Evolutionary conservation across 2,329 filamentous ascomycete species (phyloP), one percentile per base, ranked within the genome.

Genomic region (Penicillium sp.): DNA sequence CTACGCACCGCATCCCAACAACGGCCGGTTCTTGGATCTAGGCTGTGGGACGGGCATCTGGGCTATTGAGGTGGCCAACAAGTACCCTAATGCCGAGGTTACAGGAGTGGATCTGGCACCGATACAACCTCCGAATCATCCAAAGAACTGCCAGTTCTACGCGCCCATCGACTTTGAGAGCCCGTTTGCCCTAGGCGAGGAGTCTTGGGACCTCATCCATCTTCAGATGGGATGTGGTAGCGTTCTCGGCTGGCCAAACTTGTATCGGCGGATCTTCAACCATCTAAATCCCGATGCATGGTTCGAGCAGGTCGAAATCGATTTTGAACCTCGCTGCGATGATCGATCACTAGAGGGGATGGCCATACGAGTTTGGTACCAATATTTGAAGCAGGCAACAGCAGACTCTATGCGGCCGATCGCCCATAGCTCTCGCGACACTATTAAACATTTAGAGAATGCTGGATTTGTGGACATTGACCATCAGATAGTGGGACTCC

Each of bases 21-120:
- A 77, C 59, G 78, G 79, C 61, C 82, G 84, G 63, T 84, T 88
- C 64, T 79, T 88, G 59, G 87, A 88, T 69, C 71, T 97, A 58
- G 94, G 93, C 47, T 93, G 90, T 66, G 94, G 93, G 21, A 96
- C 92, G 1, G 93, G 92, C 45, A 94, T 96, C 64, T 98, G 94
- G 94, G 87, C 90, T 46, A 91, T 96, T 69, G 90, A 94, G 68
- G 90, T 97, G 79, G 90, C 91, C 65, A 88, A 91, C 85, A 82
- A 82, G 73, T 88, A 86, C 71, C 81, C 81, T 13, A 71, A 84
- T 21, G 83, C 86, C 56, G 84, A 87, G 74, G 86, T 90, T 54
- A 73, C 84, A 26, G 88, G 87, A 26, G 74, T 88, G 29, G 88
- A 90, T 71, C 77, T 90, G 23, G 83, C 85, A 46, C 82, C 84